A percentile compares a stretch with the other conserved stretches of the same genome.
phyloP scores from a whole-genome alignment of 352 stramenopile species.

The Phytophthora crassamura region DNA sequence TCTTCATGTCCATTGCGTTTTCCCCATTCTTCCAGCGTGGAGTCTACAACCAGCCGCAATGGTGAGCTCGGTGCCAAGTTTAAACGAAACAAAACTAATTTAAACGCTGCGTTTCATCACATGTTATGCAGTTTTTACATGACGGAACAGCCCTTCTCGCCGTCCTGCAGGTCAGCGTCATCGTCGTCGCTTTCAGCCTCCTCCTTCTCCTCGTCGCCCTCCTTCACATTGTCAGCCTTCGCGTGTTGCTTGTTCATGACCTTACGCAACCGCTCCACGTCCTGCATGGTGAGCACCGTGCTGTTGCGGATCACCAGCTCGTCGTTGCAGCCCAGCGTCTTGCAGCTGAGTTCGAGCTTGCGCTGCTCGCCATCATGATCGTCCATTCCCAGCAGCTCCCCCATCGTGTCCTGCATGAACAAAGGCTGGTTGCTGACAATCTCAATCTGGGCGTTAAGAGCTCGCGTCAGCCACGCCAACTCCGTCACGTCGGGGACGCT shows the following conservation, averaged over 20 bases:
- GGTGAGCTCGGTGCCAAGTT: slow-evolving; percentile 14
- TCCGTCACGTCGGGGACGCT: slow-evolving; percentile 66
- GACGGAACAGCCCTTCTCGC: slow-evolving; percentile 37
- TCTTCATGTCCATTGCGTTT: slow-evolving; percentile 69
- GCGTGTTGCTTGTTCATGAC: slow-evolving; percentile 49
- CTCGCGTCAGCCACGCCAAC: slow-evolving; percentile 78
- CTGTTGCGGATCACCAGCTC: slow-evolving; percentile 81
- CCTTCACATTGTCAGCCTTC: slow-evolving; percentile 6
- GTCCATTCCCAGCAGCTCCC: slow-evolving; percentile 64
- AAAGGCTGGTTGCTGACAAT: slow-evolving; percentile 68
- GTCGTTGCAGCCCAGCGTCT: slow-evolving; percentile 66
- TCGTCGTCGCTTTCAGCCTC: slow-evolving; percentile 34
- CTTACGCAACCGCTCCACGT: slow-evolving; percentile 70
- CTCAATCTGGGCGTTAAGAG: slow-evolving; percentile 65
- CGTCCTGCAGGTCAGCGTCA: slow-evolving; percentile 29
- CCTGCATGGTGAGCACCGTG: slow-evolving; percentile 78
- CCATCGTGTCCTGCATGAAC: slow-evolving; percentile 80
- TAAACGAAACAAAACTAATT: too few relatives aligned
- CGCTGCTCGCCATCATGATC: slow-evolving; percentile 46
- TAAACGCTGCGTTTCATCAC: too few relatives aligned
- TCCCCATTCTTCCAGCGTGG: slow-evolving; percentile 52
- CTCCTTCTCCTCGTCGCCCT: slow-evolving; percentile 21
- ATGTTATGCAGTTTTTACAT: slow-evolving; percentile 29
- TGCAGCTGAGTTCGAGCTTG: slow-evolving; percentile 68
- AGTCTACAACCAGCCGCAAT: slow-evolving; percentile 40